phyloP scores from a whole-genome alignment of 768 basidiomycete genomes.

The Boletus eberwhitei region DNA sequence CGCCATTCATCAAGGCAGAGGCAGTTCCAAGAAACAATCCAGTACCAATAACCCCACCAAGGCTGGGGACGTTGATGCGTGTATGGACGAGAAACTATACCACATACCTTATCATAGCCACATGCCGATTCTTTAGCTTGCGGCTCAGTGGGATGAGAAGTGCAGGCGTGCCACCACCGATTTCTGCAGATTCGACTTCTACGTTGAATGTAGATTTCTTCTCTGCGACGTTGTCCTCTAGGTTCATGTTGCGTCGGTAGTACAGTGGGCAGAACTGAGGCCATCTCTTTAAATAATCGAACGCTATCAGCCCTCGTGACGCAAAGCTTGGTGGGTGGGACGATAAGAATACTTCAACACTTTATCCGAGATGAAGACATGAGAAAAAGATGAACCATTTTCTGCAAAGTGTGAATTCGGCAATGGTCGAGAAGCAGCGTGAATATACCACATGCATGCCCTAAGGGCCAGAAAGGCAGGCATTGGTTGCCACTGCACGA shows the following conservation, averaged over 20 bases:
- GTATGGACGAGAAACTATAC: neutral
- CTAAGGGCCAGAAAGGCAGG: neutral
- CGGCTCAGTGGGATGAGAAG: slow-evolving; percentile 9
- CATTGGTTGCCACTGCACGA: neutral
- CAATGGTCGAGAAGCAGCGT: neutral
- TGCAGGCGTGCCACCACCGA: neutral
- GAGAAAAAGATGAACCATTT: neutral
- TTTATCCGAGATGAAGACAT: slow-evolving; percentile 1
- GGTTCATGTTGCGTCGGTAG: neutral
- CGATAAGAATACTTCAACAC: neutral
- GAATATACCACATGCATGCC: too few relatives aligned
- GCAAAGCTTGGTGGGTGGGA: neutral
- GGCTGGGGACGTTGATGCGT: neutral
- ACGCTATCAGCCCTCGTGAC: neutral
- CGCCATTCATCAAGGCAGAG: slow-evolving; percentile 32
- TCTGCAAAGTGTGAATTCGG: neutral
- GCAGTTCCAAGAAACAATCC: slow-evolving; percentile 30
- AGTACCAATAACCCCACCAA: slow-evolving; percentile 40
- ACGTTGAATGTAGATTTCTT: neutral
- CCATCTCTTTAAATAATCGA: slow-evolving; percentile 1
- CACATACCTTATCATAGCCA: slow-evolving; percentile 28
- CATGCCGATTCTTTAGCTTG: slow-evolving; percentile 25
- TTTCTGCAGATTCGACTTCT: slow-evolving; percentile 1
- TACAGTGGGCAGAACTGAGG: neutral
- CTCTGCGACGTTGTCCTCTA: neutral